Conservation (phyloP, 2,329 filamentous ascomycete species). For the Colletotrichum eremochloae region DNA sequence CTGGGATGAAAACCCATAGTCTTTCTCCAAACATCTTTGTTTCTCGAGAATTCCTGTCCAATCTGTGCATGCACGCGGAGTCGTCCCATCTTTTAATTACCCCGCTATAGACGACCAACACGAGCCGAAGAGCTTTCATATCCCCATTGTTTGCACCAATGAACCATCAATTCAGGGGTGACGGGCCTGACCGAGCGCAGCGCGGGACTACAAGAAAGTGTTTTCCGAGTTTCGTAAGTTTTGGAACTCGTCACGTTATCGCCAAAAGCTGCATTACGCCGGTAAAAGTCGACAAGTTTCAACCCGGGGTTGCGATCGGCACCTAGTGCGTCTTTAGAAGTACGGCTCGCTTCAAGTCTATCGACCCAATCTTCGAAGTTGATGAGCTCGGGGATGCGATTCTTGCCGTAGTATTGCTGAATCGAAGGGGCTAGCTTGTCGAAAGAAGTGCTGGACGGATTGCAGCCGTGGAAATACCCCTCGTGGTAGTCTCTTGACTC, state of each 20-base stretch:
- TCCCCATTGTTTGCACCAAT: slow-evolving; percentile 63
- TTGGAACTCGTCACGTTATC: slow-evolving; percentile 44
- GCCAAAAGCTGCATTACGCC: slow-evolving; percentile 44
- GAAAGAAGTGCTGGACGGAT: slow-evolving; percentile 59
- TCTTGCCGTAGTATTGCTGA: slow-evolving; percentile 54
- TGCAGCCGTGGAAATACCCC: slow-evolving; percentile 46
- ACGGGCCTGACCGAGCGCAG: slow-evolving; percentile 57
- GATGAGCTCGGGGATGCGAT: slow-evolving; percentile 55
- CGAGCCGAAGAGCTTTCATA: slow-evolving; percentile 42
- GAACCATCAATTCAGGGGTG: slow-evolving; percentile 59
- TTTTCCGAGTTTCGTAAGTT: slow-evolving; percentile 56
- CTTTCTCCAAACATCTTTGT: background rate
- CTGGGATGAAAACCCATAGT: background rate
- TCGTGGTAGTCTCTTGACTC: slow-evolving; percentile 32
- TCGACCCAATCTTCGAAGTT: slow-evolving; percentile 60
- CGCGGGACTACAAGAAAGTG: slow-evolving; percentile 56
- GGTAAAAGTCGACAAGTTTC: slow-evolving; percentile 66
- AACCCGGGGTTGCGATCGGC: slow-evolving; percentile 60
- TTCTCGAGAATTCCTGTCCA: background rate
- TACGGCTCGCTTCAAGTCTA: slow-evolving; percentile 57
- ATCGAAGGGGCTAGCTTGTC: slow-evolving; percentile 55
- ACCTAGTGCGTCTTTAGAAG: slow-evolving; percentile 51
- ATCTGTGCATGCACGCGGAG: no score
- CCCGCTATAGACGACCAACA: slow-evolving; percentile 20
- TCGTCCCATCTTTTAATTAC: no score